phyloP scores from a whole-genome alignment of 306 rosid genomes.

The Astragalus membranaceus region DNA sequence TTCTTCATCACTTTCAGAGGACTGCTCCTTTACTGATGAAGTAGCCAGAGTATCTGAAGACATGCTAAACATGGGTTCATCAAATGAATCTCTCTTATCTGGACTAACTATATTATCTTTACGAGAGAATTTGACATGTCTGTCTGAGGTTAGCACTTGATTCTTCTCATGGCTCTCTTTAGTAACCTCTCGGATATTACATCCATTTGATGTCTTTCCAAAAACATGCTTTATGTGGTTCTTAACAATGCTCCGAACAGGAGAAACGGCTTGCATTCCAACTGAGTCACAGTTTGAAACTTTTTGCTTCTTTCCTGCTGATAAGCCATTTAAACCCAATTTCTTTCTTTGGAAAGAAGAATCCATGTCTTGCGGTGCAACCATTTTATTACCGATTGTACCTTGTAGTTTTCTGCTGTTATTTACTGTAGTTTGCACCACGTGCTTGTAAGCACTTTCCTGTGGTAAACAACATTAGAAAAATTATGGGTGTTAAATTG shows the following conservation, averaged over 20 bases:
- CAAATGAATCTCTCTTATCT: constrained; percentile 31
- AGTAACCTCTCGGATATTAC: constrained; percentile 23
- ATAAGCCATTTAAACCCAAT: constrained; percentile 29
- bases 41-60: constrained; percentile 39
- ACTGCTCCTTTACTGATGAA: constrained; percentile 39
- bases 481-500: constrained; percentile 2
- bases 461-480: constrained; percentile 35
- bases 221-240: constrained; percentile 30
- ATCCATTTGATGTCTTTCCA: constrained; percentile 37
- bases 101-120: constrained; percentile 51
- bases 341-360: constrained; percentile 39
- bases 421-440: constrained; percentile 32
- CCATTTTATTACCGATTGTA: constrained; percentile 24
- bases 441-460: constrained; percentile 41
- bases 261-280: constrained; percentile 34
- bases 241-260: constrained; percentile 54
- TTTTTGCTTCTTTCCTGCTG: constrained; percentile 38
- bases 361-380: constrained; percentile 28
- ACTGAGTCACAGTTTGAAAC: constrained; percentile 20
- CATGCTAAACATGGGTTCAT: constrained; percentile 30
- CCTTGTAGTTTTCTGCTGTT: constrained; percentile 42
- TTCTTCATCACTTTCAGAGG: constrained; percentile 44
- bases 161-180: constrained; percentile 29
- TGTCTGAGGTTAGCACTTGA: constrained; percentile 31
- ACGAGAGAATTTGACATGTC: constrained; percentile 48